Base-by-base conservation (phyloP, 352 stramenopile species). In the Phytophthora fragariaefolia region DNA sequence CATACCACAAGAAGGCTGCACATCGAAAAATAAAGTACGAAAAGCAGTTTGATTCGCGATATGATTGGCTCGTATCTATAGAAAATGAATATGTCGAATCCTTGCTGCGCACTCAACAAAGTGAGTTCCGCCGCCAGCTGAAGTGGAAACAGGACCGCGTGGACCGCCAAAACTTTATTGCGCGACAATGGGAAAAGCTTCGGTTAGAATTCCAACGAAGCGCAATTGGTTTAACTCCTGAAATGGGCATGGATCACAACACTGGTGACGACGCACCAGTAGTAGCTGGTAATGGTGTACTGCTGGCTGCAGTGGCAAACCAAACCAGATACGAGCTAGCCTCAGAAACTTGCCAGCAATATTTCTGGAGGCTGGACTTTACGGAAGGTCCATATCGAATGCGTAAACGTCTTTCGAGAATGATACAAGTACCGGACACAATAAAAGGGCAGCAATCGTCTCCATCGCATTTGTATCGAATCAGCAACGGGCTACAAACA, bases 131-230 rank as follows among this genome's bases (percentile, higher is more conserved):
- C 20, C 71, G 80, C 1, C 81, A 90, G 56, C 66, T 84, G 5
- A 90, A 89, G 45, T 90, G 83, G 83, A 71, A 71, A 15, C 83
- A 92, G 82, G 80, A 90, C 36, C 75, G 72, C 2, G 54, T 90
- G 9, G 83, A 92, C 28, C 68, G 82, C 6, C 77, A 90, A 23
- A 90, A 92, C 47, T 92, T 89, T 52, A 79, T 81, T 38, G 55
- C 65, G 12, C 76, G 81, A 0, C 77, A 92, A 53, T 89, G 82
- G 83, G 50, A 80, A 28, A 66, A 77, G 10, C 23, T 89, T 12
- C 66, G 76, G 1, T 57, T 52, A 18, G 58, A 66, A 13, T 68
- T 79, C 28, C 42, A 38, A 22, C 71, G 27, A 36, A 69, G 65
- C 34, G 32, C 27, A 24, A 17, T 72, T 46, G 56, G 47, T 6